These are phyloP conservation scores for Hibiscus syriacus DNA, from an alignment of 345 rosid genomes.

Conservation along the genomic window DNA sequence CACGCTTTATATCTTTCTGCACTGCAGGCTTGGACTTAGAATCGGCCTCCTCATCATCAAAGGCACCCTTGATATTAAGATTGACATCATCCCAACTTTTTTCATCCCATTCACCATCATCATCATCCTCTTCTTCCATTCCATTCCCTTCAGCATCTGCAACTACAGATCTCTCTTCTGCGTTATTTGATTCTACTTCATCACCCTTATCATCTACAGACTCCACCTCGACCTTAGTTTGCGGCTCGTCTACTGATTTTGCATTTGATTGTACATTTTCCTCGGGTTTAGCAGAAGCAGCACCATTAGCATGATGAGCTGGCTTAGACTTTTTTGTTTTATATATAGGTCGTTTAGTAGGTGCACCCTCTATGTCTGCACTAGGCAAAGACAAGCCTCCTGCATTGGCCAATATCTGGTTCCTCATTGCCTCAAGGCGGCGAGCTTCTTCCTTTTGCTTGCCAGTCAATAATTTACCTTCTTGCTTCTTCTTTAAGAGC, in stretches of 20 bases:
- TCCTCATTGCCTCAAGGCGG: slow-evolving; percentile 78
- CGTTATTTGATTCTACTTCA: slow-evolving; percentile 28
- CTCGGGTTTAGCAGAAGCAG: slow-evolving; percentile 36
- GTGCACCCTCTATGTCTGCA: slow-evolving; percentile 42
- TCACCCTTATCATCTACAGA: slow-evolving; percentile 38
- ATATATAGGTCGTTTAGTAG: slow-evolving; percentile 72
- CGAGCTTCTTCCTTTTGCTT: slow-evolving; percentile 89
- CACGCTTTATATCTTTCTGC: slow-evolving; percentile 46
- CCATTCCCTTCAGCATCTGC: slow-evolving; percentile 46
- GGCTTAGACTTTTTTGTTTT: slow-evolving; percentile 68
- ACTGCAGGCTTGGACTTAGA: slow-evolving; percentile 45
- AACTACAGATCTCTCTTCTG: slow-evolving; percentile 41
- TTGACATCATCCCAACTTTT: slow-evolving; percentile 93
- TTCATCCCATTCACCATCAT: slow-evolving; percentile 90
- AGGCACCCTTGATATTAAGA: slow-evolving; percentile 68
- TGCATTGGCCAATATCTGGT: slow-evolving; percentile 58
- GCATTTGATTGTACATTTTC: slow-evolving; percentile 38
- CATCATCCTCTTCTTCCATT: slow-evolving; percentile 71
- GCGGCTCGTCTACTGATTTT: slow-evolving; percentile 31
- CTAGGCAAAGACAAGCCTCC: slow-evolving; percentile 35
- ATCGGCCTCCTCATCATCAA: slow-evolving; percentile 84
- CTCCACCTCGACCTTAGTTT: slow-evolving; percentile 28
- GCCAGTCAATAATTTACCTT: slow-evolving; percentile 80
- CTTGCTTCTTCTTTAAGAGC: slow-evolving; percentile 74
- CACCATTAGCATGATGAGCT: slow-evolving; percentile 52